These are phyloP conservation scores for Phaseolus lunatus DNA, from an alignment of 306 rosid genomes.

Conservation along the genomic window DNA sequence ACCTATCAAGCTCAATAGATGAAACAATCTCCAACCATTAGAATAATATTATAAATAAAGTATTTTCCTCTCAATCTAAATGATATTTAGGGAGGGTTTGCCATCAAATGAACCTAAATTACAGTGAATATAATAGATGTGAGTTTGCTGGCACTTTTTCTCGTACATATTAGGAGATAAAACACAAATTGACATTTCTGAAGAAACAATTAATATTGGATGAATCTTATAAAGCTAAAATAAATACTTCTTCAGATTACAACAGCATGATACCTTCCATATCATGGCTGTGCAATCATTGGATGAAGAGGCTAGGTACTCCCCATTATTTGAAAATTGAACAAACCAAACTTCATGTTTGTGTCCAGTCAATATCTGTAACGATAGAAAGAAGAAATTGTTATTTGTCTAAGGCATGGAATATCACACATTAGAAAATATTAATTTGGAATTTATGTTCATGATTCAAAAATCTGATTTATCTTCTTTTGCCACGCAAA, in stretches of 20 bases:
- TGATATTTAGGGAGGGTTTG: not conserved
- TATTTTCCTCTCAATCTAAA: not conserved
- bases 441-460: conserved; percentile 21
- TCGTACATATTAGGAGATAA: not conserved
- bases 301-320: conserved; percentile 87
- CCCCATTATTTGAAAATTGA: conserved; percentile 89
- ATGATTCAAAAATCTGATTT: conserved; percentile 9
- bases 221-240: not conserved
- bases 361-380: conserved; percentile 91
- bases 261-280: conserved; percentile 76
- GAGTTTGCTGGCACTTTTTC: not conserved
- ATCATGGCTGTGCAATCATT: conserved; percentile 86
- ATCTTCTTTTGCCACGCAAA: conserved; percentile 16
- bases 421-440: conserved; percentile 30
- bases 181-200: not conserved
- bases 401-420: conserved; percentile 21
- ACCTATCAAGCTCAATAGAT: conserved; percentile 8
- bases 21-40: not conserved
- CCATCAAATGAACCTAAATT: not conserved
- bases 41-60: not conserved
- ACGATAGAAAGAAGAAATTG: conserved; percentile 44
- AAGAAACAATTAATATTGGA: not conserved
- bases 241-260: not conserved
- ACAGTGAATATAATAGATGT: not conserved
- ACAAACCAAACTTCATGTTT: conserved; percentile 94